phyloP scores from a whole-genome alignment of 1,139 yeast genomes.

The Pichia sp. region DNA sequence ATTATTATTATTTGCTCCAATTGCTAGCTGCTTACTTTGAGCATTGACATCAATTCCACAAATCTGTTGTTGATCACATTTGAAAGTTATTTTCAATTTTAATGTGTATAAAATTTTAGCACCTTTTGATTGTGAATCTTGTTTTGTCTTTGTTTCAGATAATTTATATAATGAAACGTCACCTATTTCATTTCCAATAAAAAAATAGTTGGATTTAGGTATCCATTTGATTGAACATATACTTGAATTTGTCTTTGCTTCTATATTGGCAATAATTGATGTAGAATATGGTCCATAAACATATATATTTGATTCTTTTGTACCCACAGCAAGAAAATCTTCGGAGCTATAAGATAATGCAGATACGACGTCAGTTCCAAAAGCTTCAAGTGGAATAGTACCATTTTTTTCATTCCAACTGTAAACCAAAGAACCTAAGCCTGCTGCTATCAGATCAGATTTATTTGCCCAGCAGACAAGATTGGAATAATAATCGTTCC shows the following conservation, averaged over 20 bases:
- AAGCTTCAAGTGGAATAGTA: slow-evolving; percentile 35
- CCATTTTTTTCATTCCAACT: slow-evolving; percentile 58
- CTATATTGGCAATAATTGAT: slow-evolving; percentile 18
- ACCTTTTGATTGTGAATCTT: neutral
- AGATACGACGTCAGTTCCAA: slow-evolving; percentile 42
- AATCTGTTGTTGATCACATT: slow-evolving; percentile 58
- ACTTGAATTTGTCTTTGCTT: slow-evolving; percentile 32
- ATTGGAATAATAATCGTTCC: slow-evolving; percentile 78
- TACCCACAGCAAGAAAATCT: slow-evolving; percentile 52
- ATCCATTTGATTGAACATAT: slow-evolving; percentile 64
- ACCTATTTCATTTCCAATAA: slow-evolving; percentile 70
- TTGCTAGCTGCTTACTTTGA: slow-evolving; percentile 46
- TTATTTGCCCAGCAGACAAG: slow-evolving; percentile 66
- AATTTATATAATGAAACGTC: slow-evolving; percentile 39
- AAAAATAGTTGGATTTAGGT: slow-evolving; percentile 38
- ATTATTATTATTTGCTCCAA: slow-evolving; percentile 70
- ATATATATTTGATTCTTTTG: slow-evolving; percentile 44
- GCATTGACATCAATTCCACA: slow-evolving; percentile 61
- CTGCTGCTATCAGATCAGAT: slow-evolving; percentile 58
- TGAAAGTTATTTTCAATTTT: slow-evolving; percentile 30
- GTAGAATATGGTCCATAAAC: slow-evolving; percentile 33
- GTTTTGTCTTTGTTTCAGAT: slow-evolving; percentile 6
- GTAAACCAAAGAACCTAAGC: slow-evolving; percentile 54
- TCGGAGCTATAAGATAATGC: slow-evolving; percentile 51
- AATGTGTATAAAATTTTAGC: slow-evolving; percentile 15